These are phyloP conservation scores for Discostella pseudostelligera DNA, from an alignment of 108 stramenopile genomes.

Conservation along the genomic window DNA sequence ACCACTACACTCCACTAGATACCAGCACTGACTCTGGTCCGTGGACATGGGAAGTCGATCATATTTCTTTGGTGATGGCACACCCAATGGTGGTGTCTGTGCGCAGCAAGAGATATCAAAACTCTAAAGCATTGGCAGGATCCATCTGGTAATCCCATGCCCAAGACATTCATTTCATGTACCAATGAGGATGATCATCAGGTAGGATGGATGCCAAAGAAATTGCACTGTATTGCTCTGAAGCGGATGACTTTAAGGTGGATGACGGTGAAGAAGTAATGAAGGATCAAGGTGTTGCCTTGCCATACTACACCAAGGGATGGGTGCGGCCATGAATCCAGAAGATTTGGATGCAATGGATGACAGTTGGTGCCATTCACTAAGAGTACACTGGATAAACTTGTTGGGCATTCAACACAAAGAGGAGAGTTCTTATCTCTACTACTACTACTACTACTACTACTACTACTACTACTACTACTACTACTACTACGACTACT, in stretches of 20 bases:
- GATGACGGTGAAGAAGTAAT: constrained; percentile 48
- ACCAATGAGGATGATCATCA: constrained; percentile 47
- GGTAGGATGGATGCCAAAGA: constrained; percentile 63
- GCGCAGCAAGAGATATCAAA: constrained; percentile 45
- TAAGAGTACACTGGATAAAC: constrained; percentile 47
- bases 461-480: constrained; percentile 49
- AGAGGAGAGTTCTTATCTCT: too few relatives aligned
- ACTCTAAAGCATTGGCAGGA: constrained; percentile 42
- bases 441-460: too few relatives aligned
- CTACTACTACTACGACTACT: constrained; percentile 41
- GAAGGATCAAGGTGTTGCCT: constrained; percentile 50
- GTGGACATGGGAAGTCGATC: constrained; percentile 32
- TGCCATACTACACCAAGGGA: constrained; percentile 50
- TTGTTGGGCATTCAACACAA: constrained; percentile 43
- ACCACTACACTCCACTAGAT: too few relatives aligned
- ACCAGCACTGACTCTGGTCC: too few relatives aligned
- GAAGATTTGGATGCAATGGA: constrained; percentile 62
- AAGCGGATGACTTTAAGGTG: constrained; percentile 45
- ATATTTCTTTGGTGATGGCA: constrained; percentile 58
- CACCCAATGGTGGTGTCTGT: constrained; percentile 47
- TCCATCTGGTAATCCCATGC: constrained; percentile 46
- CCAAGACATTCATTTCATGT: constrained; percentile 52
- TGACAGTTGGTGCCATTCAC: constrained; percentile 55
- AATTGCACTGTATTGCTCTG: constrained; percentile 47
- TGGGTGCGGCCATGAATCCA: constrained; percentile 52